These are phyloP conservation scores for Drechslera avenae DNA, from an alignment of 2,329 filamentous ascomycete species.

Conservation along the genomic window DNA sequence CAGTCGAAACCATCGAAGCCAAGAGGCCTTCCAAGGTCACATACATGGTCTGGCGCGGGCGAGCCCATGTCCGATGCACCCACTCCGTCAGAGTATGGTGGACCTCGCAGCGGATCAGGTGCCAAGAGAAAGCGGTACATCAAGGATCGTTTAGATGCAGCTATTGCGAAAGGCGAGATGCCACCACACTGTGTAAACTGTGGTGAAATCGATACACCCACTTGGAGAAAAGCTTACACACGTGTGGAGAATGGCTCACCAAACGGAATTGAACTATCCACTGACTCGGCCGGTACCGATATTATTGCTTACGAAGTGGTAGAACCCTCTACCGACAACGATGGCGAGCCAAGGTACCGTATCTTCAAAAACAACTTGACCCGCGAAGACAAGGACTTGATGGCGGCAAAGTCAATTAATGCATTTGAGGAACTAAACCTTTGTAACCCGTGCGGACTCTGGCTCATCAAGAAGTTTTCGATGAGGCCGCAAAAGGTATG, in stretches of 20 bases:
- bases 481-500: constrained; percentile 86
- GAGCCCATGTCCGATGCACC: constrained; percentile 44
- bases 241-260: constrained; percentile 74
- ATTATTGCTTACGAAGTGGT: constrained; percentile 55
- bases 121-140: constrained; percentile 71
- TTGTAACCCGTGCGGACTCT: constrained; percentile 96
- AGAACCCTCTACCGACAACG: constrained; percentile 56
- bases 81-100: constrained; percentile 26
- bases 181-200: constrained; percentile 92
- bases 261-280: constrained; percentile 69
- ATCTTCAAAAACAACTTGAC: constrained; percentile 77
- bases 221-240: constrained; percentile 93
- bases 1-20: constrained; percentile 27
- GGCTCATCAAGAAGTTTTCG: constrained; percentile 84
- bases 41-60: constrained; percentile 46
- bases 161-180: constrained; percentile 78
- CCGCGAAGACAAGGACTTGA: constrained; percentile 64
- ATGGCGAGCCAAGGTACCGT: constrained; percentile 69
- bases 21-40: constrained; percentile 42
- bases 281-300: constrained; percentile 68
- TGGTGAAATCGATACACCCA: constrained; percentile 92
- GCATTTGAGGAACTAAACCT: constrained; percentile 74
- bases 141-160: constrained; percentile 59
- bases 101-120: constrained; percentile 55
- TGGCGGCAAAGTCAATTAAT: constrained; percentile 15